phyloP scores from a whole-genome alignment of 306 rosid genomes.

The Vigna trinervia region DNA sequence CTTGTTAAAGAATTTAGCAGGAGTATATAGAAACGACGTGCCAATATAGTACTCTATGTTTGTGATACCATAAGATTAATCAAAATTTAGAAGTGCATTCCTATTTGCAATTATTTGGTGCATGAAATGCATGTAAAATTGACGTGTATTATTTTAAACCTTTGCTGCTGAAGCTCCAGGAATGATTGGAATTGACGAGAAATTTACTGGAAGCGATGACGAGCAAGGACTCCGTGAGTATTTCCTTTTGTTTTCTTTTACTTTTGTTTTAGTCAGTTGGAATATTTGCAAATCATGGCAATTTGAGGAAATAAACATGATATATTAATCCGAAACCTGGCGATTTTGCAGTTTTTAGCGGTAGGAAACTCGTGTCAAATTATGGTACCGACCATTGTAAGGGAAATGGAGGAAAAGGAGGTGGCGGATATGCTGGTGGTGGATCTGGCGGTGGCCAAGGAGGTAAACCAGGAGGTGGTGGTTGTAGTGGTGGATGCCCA shows the following conservation, averaged over 20 bases:
- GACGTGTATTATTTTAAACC: neutral
- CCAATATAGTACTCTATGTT: neutral
- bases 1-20: neutral
- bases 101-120: neutral
- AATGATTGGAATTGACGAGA: neutral
- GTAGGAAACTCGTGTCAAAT: neutral
- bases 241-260: neutral
- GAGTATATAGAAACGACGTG: neutral
- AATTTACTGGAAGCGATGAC: neutral
- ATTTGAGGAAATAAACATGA: neutral
- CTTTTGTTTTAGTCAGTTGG: neutral
- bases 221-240: neutral
- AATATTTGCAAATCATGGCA: neutral
- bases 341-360: conserved; percentile 32
- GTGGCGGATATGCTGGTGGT: neutral
- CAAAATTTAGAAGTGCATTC: neutral
- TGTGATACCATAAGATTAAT: neutral
- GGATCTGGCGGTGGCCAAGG: neutral
- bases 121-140: neutral
- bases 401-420: neutral
- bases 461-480: neutral
- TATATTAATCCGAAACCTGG: neutral
- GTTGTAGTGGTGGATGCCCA: neutral
- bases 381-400: neutral
- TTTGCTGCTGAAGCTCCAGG: neutral